Evolutionary conservation across 2,329 filamentous ascomycete genomes (phyloP), one percentile per base, ranked within the genome.

Genomic region (Corniculantispora saksenae): DNA sequence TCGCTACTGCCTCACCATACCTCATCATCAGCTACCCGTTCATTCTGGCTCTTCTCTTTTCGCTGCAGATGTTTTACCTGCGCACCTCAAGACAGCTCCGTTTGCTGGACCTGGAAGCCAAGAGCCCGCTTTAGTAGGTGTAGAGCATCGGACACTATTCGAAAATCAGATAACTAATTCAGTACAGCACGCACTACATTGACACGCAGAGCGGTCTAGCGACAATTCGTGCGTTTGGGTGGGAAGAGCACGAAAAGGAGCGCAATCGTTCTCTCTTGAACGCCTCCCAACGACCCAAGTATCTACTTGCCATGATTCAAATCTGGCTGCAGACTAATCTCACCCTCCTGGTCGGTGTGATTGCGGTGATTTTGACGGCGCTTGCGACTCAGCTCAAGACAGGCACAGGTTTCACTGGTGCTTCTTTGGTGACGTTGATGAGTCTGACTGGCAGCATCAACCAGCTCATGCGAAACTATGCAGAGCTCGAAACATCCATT

Each of bases 171-270:
- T 40, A 79, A 17, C 78, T 64, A 17, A 27, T 19, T 23, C 45
- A 27, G 40, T 13, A 21, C 27, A 80, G 78, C 67, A 74, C 79
- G 0, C 79, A 87, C 66, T 88, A 88, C 68, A 77, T 83, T 25
- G 85, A 88, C 67, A 84, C 82, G 2, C 79, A 87, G 50, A 81
- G 80, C 40, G 86, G 86, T 0, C 71, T 88, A 0, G 77, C 79
- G 0, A 88, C 86, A 0, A 78, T 88, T 29, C 80, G 86, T 19
- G 85, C 86, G 2, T 86, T 86, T 66, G 82, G 82, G 1, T 88
- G 84, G 85, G 76, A 81, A 19, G 67, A 74, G 1, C 72, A 74
- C 3, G 77, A 81, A 66, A 74, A 81, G 17, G 70, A 77, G 2
- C 76, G 77, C 54, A 87, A 84, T 66, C 73, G 80, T 27, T 61